These are phyloP conservation scores for Lactarius hatsudake DNA, from an alignment of 768 basidiomycete species.

Conservation along the genomic window DNA sequence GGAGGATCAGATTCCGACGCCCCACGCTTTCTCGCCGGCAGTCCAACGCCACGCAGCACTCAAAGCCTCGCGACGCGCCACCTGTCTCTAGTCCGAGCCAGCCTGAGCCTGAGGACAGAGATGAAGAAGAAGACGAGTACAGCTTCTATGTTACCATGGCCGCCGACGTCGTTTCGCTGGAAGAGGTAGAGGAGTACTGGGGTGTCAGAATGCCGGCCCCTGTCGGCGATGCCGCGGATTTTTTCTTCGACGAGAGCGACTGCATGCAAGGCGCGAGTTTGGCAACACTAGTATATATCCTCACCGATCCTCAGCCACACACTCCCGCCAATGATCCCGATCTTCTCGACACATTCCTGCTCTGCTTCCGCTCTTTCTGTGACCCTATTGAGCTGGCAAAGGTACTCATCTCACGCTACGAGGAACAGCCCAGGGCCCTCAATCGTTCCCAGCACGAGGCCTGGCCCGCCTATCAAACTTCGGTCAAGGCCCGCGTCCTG, in stretches of 20 bases:
- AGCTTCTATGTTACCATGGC: conserved; percentile 9
- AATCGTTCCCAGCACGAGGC: conserved; percentile 11
- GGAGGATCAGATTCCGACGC: conserved; percentile 8
- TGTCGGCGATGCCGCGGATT: conserved; percentile 4
- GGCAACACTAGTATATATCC: conserved; percentile 6
- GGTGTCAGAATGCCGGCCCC: conserved; percentile 18
- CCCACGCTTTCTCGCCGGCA: conserved; percentile 13
- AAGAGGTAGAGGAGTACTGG: conserved; percentile 6
- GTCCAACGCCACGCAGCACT: neutral
- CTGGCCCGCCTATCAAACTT: conserved; percentile 14
- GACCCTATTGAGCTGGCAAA: conserved; percentile 17
- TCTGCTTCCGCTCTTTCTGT: conserved; percentile 20
- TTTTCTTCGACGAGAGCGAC: conserved; percentile 4
- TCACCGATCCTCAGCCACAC: conserved; percentile 19
- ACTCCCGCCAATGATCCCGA: neutral
- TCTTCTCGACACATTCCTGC: conserved; percentile 11
- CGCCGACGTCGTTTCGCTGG: conserved; percentile 10
- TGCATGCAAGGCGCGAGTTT: conserved; percentile 17
- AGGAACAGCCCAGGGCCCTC: conserved; percentile 6
- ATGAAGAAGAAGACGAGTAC: conserved; percentile 17
- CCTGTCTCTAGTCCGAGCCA: neutral
- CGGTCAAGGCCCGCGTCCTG: conserved; percentile 9
- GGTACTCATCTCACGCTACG: conserved; percentile 15
- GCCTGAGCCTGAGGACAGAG: neutral
- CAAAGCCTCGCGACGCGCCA: conserved; percentile 1